Evolutionary conservation across 352 stramenopile genomes (phyloP).

Genomic region (Pythium dissimile): DNA sequence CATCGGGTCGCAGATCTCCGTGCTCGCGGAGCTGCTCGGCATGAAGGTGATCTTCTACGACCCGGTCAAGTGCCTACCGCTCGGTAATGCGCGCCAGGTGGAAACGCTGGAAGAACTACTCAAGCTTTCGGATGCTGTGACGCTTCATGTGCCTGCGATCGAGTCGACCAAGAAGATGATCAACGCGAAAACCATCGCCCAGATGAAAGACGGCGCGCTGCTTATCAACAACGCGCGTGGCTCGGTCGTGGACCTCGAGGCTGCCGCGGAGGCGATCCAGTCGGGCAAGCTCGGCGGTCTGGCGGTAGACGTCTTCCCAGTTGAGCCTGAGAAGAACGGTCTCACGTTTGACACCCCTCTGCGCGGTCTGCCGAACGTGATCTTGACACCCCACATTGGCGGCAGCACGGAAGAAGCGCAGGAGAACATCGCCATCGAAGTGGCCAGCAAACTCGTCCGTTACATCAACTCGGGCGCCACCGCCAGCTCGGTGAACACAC

Average conservation of each 20-base stretch:
- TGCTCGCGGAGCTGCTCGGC: conserved; percentile 82
- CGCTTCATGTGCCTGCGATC: conserved; percentile 95
- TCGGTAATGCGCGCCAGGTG: conserved; percentile 78
- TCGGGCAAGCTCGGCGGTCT: conserved; percentile 77
- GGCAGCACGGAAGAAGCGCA: conserved; percentile 95
- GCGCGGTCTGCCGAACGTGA: conserved; percentile 90
- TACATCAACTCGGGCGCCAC: conserved; percentile 84
- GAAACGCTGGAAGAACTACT: conserved; percentile 86
- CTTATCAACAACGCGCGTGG: conserved; percentile 96
- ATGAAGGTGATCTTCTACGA: conserved; percentile 96
- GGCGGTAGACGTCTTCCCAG: conserved; percentile 88
- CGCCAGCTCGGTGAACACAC: conserved; percentile 75
- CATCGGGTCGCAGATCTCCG: conserved; percentile 81
- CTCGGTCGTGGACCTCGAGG: conserved; percentile 93
- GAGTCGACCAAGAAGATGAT: conserved; percentile 92
- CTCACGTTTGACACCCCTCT: conserved; percentile 83
- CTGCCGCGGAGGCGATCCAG: conserved; percentile 87
- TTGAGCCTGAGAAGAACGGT: conserved; percentile 85
- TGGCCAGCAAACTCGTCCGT: conserved; percentile 74
- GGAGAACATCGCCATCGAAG: conserved; percentile 86
- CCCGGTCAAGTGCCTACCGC: conserved; percentile 80
- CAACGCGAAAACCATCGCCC: conserved; percentile 78
- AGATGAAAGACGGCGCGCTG: conserved; percentile 91
- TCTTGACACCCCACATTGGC: conserved; percentile 94
- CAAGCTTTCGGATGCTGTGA: conserved; percentile 88